Conservation (phyloP, 1,284 basidiomycete genomes). For the Ustilago nuda region DNA sequence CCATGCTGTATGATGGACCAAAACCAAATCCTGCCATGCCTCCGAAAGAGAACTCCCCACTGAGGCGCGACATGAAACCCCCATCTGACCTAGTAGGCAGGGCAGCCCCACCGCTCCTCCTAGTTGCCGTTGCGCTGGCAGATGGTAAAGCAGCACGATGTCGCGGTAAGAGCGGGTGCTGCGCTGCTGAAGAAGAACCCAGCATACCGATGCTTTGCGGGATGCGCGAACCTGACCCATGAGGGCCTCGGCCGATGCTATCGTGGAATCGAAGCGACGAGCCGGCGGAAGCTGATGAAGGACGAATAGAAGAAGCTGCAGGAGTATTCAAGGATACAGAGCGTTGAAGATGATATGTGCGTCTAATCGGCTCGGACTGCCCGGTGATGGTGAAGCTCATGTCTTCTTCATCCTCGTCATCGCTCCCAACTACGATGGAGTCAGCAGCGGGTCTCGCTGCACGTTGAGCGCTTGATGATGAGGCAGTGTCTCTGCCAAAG, state of each 20-base stretch:
- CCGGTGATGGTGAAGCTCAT: constrained; percentile 40
- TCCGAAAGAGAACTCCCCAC: constrained; percentile 18
- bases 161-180: constrained; percentile 26
- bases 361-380: constrained; percentile 18
- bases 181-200: constrained; percentile 14
- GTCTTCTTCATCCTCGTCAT: constrained; percentile 47
- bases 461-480: constrained; percentile 7
- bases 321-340: constrained; percentile 4
- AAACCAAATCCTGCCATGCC: constrained; percentile 23
- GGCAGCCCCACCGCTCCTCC: constrained; percentile 9
- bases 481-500: background rate
- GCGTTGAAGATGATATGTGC: constrained; percentile 11
- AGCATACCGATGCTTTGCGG: constrained; percentile 27
- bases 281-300: background rate
- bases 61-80: constrained; percentile 20
- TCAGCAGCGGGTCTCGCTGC: constrained; percentile 1
- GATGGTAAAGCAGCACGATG: constrained; percentile 30
- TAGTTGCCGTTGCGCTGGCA: constrained; percentile 19
- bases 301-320: constrained; percentile 8
- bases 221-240: constrained; percentile 27
- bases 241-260: constrained; percentile 36
- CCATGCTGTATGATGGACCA: constrained; percentile 27
- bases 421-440: constrained; percentile 39
- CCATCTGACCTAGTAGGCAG: background rate
- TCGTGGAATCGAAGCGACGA: constrained; percentile 37